Percentiles rank a stretch among this genome's conserved stretches.
phyloP scores from a whole-genome alignment of 2,329 filamentous ascomycete genomes.

The Conoideocrella luteorostrata region DNA sequence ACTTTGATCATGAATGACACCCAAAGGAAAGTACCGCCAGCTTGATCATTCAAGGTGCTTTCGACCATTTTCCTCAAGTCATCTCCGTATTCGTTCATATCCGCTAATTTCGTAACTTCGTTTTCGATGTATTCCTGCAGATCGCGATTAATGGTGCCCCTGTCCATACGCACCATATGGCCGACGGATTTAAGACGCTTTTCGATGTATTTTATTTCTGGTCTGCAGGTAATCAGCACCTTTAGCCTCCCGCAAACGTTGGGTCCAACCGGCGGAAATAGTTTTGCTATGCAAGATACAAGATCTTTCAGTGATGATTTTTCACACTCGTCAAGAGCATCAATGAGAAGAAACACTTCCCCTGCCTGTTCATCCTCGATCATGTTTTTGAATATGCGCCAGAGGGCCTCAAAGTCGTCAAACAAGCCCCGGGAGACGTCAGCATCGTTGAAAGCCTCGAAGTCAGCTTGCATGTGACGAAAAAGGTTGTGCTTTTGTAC shows the following conservation, averaged over 20 bases:
- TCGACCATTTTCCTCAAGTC: background rate
- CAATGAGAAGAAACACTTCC: slow-evolving; percentile 10
- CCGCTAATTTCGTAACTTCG: slow-evolving; percentile 1
- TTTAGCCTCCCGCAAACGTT: slow-evolving; percentile 1
- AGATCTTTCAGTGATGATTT: slow-evolving; percentile 3
- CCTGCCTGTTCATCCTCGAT: slow-evolving; percentile 4
- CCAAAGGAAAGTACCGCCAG: slow-evolving; percentile 8
- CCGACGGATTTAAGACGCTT: background rate
- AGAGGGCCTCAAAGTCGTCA: slow-evolving; percentile 6
- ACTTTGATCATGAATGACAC: slow-evolving; percentile 7
- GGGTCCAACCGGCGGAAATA: background rate
- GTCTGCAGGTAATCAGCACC: slow-evolving; percentile 7
- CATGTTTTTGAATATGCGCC: slow-evolving; percentile 8
- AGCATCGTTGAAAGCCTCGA: background rate
- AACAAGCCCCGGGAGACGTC: slow-evolving; percentile 1
- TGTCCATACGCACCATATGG: background rate
- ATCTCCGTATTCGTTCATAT: background rate
- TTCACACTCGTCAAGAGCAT: slow-evolving; percentile 11
- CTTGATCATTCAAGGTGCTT: background rate
- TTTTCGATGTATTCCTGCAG: slow-evolving; percentile 7
- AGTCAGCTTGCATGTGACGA: slow-evolving; percentile 3
- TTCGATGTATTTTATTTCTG: slow-evolving; percentile 5
- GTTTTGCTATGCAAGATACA: background rate
- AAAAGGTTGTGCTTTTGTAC: slow-evolving; percentile 10
- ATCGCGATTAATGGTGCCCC: slow-evolving; percentile 3